Base-by-base conservation (phyloP, 192 early-diverging fungal species). In the Dissophora ornata region DNA sequence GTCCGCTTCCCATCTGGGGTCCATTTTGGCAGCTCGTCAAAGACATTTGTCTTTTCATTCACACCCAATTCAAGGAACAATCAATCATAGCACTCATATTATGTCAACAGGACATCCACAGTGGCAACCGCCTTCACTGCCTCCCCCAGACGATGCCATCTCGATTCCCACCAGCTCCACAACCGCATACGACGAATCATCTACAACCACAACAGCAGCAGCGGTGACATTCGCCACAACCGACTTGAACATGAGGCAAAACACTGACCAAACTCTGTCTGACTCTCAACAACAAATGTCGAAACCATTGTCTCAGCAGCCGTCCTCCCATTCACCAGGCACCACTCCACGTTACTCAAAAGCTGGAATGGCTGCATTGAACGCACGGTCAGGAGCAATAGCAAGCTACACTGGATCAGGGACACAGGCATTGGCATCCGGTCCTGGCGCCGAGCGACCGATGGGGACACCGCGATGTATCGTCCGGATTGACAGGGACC, bases 401-500 rank as follows among this genome's bases (percentile, higher is more conserved):
- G n/a, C n/a, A n/a, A n/a, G n/a, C n/a, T n/a, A n/a, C n/a, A n/a
- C n/a, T n/a, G n/a, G n/a, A n/a, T 38, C 36, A 6, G 36, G 36
- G 36, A 38, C 36, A 38, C 36, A 38, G 6, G 3, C 33, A 38
- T 16, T 11, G 0, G 38, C 34, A 44, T 10, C 18, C 36, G 21
- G 3, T 42, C 26, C 26, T 51, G 24, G 4, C 24, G 19, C 44
- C 1, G 61, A 63, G n/a, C 52, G 13, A 32, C 69, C 73, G 5
- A 67, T 59, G 12, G 73, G 73, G 6, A 62, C 36, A 13, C 64
- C 73, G 0, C 51, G 51, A 16, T 67, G 52, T 34, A 62, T 77
- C 4, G 64, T 77, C 15, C 62, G 73, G n/a, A 48, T 77, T 19
- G 64, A 67, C 46, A 36, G 73, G 11, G 73, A 77, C 59, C 73